These are phyloP conservation scores for Phytopythium vexans DNA, from an alignment of 352 stramenopile species.

Conservation along the genomic window DNA sequence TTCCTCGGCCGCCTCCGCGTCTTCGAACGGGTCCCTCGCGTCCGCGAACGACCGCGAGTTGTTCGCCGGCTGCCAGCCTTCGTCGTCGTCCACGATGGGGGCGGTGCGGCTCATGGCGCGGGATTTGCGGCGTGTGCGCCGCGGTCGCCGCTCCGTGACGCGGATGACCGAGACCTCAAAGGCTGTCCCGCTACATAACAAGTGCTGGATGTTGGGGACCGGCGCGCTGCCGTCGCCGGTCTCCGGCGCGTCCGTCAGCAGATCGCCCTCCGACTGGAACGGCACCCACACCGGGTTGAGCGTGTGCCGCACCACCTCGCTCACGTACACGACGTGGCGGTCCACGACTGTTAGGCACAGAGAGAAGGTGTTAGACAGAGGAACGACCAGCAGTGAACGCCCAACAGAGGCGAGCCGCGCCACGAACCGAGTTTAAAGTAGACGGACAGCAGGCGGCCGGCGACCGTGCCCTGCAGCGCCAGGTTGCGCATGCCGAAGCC, in stretches of 20 bases:
- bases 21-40: conserved; percentile 25
- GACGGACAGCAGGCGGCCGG: conserved; percentile 54
- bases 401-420: no score
- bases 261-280: conserved; percentile 51
- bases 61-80: conserved; percentile 31
- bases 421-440: conserved; percentile 74
- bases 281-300: conserved; percentile 83
- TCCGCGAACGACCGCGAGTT: conserved; percentile 43
- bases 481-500: conserved; percentile 80
- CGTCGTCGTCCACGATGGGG: conserved; percentile 37
- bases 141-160: conserved; percentile 43
- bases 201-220: conserved; percentile 24
- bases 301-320: conserved; percentile 62
- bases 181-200: conserved; percentile 45
- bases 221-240: conserved; percentile 11
- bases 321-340: conserved; percentile 65
- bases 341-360: conserved; percentile 46
- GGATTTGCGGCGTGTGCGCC: conserved; percentile 48
- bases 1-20: conserved; percentile 22
- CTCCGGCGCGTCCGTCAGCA: conserved; percentile 3
- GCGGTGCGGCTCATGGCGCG: conserved; percentile 31
- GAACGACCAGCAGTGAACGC: neutral
- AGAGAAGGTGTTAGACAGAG: neutral
- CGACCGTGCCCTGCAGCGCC: conserved; percentile 38
- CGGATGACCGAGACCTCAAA: conserved; percentile 72